Evolutionary conservation across 139 green algal species (phyloP).

Genomic region (Chlorokybus atmophyticus): DNA sequence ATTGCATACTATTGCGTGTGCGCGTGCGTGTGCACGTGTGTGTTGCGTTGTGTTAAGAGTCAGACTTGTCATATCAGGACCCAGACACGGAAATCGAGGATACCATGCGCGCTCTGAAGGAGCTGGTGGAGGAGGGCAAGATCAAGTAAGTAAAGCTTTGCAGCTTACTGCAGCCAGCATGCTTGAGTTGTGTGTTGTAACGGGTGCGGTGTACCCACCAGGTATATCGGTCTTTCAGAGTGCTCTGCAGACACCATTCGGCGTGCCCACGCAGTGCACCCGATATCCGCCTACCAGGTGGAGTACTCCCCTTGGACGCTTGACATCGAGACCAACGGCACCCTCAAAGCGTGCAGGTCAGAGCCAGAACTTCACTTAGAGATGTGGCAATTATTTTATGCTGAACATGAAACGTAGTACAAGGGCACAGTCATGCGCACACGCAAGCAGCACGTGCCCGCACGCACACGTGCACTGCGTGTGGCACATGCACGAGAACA

Average conservation of each 20-base stretch:
- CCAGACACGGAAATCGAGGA: conserved; percentile 41
- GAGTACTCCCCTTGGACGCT: conserved; percentile 54
- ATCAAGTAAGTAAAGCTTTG: no score
- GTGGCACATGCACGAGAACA: no score
- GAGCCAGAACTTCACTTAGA: no score
- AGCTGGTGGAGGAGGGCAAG: conserved; percentile 52
- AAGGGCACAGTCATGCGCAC: no score
- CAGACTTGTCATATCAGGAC: conserved; percentile 37
- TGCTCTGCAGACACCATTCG: conserved; percentile 39
- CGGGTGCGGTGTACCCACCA: conserved; percentile 37
- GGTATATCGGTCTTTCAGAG: conserved; percentile 56
- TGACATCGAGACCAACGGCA: conserved; percentile 40
- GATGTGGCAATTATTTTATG: no score
- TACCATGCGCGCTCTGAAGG: conserved; percentile 31
- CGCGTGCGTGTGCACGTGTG: no score
- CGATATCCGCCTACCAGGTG: conserved; percentile 52
- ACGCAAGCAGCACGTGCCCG: no score
- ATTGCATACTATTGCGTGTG: no score
- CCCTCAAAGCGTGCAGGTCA: conserved; percentile 39
- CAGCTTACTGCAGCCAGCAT: conserved; percentile 34
- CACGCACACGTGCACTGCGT: no score
- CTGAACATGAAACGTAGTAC: no score
- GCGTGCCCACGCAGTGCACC: conserved; percentile 38
- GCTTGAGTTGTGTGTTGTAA: no score
- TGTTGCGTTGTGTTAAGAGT: no score